These are phyloP conservation scores for Umbelopsis ramanniana DNA, from an alignment of 192 early-diverging fungal genomes.

Conservation along the genomic window DNA sequence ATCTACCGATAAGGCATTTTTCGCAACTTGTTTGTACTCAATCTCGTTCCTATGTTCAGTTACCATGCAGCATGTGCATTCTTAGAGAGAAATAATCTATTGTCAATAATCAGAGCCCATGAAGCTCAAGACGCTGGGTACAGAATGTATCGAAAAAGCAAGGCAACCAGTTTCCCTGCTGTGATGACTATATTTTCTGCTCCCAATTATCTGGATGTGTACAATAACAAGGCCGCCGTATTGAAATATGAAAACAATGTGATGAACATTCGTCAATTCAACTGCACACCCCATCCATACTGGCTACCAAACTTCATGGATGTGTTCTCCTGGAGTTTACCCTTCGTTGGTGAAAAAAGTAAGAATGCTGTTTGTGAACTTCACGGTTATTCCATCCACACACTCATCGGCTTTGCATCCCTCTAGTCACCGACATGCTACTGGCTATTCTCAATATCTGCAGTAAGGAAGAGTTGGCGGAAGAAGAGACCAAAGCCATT, in stretches of 20 bases:
- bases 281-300: conserved; percentile 94
- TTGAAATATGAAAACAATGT: conserved; percentile 99
- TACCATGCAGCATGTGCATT: conserved; percentile 93
- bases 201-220: conserved; percentile 97
- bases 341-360: conserved; percentile 99
- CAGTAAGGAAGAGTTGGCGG: conserved; percentile 90
- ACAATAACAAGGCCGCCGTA: conserved; percentile 98
- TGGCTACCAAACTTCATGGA: conserved; percentile 99
- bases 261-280: conserved; percentile 97
- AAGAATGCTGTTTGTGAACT: conserved; percentile 25
- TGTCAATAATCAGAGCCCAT: conserved; percentile 96
- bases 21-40: neutral
- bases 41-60: conserved; percentile 40
- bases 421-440: conserved; percentile 93
- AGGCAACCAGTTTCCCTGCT: conserved; percentile 91
- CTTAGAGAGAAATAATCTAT: conserved; percentile 90
- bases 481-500: conserved; percentile 50
- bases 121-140: conserved; percentile 97
- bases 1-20: no score
- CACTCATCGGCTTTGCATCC: neutral
- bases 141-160: conserved; percentile 95
- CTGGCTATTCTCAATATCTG: conserved; percentile 93
- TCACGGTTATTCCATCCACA: neutral
- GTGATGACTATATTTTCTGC: conserved; percentile 99
- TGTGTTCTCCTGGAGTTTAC: conserved; percentile 96